Conservation (phyloP, 805 yeast species). For the Nakazawaea wickerhamii region DNA sequence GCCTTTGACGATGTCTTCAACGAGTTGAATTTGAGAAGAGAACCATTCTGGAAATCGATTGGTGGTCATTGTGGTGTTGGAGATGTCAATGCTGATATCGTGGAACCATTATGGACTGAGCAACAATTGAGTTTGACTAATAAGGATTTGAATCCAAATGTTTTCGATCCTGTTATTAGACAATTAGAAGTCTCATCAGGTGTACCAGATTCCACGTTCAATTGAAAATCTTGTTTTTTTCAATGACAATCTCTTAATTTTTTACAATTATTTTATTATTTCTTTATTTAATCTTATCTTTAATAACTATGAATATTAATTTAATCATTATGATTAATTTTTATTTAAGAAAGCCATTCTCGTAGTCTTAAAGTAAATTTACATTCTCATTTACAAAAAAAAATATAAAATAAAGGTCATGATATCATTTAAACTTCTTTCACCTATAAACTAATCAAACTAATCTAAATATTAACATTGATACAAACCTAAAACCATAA, state of each 20-base stretch:
- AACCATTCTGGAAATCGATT: slow-evolving; percentile 63
- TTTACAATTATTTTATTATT: neutral
- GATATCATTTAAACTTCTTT: too few relatives aligned
- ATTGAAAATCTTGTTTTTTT: neutral
- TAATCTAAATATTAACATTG: too few relatives aligned
- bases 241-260: neutral
- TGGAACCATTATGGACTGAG: slow-evolving; percentile 83
- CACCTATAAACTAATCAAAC: too few relatives aligned
- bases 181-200: slow-evolving; percentile 74
- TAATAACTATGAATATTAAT: too few relatives aligned
- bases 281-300: too few relatives aligned
- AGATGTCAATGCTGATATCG: slow-evolving; percentile 36
- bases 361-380: too few relatives aligned
- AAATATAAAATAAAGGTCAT: too few relatives aligned
- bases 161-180: slow-evolving; percentile 53
- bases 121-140: slow-evolving; percentile 63
- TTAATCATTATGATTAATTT: too few relatives aligned
- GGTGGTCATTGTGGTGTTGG: slow-evolving; percentile 97
- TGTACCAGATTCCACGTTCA: slow-evolving; percentile 22
- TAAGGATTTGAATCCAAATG: slow-evolving; percentile 61
- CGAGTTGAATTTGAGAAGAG: slow-evolving; percentile 68
- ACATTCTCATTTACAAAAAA: too few relatives aligned
- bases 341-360: too few relatives aligned
- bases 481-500: too few relatives aligned
- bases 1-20: slow-evolving; percentile 80